phyloP scores from a whole-genome alignment of 2,329 filamentous ascomycete species.

The Ophiognomonia clavigignenti-juglandacearum region DNA sequence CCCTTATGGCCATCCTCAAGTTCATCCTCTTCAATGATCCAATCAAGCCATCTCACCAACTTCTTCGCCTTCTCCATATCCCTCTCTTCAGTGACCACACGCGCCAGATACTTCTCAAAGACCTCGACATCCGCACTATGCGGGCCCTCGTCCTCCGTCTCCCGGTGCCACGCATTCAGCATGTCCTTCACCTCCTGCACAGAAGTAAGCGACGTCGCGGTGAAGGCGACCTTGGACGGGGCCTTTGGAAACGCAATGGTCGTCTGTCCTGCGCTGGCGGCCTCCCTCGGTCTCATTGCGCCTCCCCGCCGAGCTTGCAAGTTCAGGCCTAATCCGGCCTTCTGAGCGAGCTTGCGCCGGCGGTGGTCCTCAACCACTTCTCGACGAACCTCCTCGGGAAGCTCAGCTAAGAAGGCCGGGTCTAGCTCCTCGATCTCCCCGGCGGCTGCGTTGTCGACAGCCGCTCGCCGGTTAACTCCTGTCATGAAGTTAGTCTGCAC shows the following conservation, averaged over 20 bases:
- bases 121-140: conserved; percentile 73
- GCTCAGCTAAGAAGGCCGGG: conserved; percentile 70
- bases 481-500: conserved; percentile 69
- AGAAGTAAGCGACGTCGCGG: conserved; percentile 35
- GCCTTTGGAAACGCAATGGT: conserved; percentile 41
- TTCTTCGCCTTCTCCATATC: conserved; percentile 88
- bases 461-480: conserved; percentile 29
- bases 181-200: conserved; percentile 65
- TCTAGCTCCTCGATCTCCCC: conserved; percentile 51
- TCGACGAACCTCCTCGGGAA: conserved; percentile 73
- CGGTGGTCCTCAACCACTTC: conserved; percentile 76
- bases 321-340: conserved; percentile 38
- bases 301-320: conserved; percentile 30
- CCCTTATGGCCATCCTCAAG: conserved; percentile 36
- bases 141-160: conserved; percentile 70
- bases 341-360: conserved; percentile 55
- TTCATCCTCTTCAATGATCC: conserved; percentile 48
- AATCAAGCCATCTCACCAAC: conserved; percentile 68
- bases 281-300: background rate
- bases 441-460: conserved; percentile 21
- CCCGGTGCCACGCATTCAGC: conserved; percentile 69
- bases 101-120: conserved; percentile 65
- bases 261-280: conserved; percentile 28
- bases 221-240: conserved; percentile 43
- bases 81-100: conserved; percentile 69